A percentile compares a stretch with the other conserved stretches of the same genome.
Conservation (phyloP, 2,329 filamentous ascomycete species). For the Tolypocladium sp. region DNA sequence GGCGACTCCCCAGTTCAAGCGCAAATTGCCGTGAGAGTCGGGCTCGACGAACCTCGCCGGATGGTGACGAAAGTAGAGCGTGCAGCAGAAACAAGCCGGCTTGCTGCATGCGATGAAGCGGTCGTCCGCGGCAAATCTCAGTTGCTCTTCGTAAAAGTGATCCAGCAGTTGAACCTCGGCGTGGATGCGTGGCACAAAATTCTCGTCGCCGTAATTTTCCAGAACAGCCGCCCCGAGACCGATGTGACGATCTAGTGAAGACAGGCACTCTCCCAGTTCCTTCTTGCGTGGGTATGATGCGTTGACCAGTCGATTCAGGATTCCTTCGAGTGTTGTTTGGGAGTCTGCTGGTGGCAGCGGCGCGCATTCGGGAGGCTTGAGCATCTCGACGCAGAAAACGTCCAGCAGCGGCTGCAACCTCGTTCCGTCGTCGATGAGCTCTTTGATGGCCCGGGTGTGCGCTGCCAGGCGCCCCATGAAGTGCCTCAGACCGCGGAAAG, state of each 20-base stretch:
- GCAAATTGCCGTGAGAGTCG: conserved; percentile 2
- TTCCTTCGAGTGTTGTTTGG: conserved; percentile 17
- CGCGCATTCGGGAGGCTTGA: conserved; percentile 7
- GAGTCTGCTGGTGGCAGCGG: conserved; percentile 14
- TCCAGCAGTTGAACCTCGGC: conserved; percentile 37
- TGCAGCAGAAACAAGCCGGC: conserved; percentile 37
- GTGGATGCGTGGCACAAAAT: conserved; percentile 15
- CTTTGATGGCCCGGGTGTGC: conserved; percentile 26
- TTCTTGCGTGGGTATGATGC: not conserved
- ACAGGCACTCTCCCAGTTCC: not conserved
- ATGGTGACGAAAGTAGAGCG: conserved; percentile 28
- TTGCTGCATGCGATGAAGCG: conserved; percentile 39
- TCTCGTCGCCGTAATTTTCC: not conserved
- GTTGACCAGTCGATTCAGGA: conserved; percentile 21
- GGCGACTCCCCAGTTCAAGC: conserved; percentile 2
- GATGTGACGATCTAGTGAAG: not conserved
- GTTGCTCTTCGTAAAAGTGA: conserved; percentile 23
- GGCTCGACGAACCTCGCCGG: conserved; percentile 10
- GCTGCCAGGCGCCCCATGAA: conserved; percentile 35
- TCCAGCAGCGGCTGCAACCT: conserved; percentile 22
- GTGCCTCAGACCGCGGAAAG: conserved; percentile 20
- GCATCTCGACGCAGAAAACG: conserved; percentile 14
- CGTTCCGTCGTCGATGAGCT: conserved; percentile 24
- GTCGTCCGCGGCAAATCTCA: conserved; percentile 26
- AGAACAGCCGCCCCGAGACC: not conserved